A percentile compares a stretch with the other conserved stretches of the same genome.
Conservation (phyloP, 257 asterid genomes). For the Capsicum chinense region DNA sequence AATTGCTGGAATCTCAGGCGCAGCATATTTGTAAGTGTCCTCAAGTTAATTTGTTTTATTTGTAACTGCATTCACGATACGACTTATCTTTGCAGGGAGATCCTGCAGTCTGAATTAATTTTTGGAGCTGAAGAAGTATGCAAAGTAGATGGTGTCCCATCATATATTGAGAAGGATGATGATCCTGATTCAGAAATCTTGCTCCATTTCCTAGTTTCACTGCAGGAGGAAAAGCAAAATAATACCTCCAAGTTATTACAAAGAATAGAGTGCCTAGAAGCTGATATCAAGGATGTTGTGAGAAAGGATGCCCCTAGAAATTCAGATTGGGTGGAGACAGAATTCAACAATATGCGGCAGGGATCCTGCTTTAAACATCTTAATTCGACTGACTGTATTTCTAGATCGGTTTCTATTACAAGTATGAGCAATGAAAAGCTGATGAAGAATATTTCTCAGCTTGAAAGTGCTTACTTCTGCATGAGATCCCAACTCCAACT, state of each 20-base stretch:
- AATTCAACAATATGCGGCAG: background rate
- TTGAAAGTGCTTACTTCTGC: slow-evolving; percentile 57
- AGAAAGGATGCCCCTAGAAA: slow-evolving; percentile 28
- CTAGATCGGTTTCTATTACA: slow-evolving; percentile 25
- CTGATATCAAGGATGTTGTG: slow-evolving; percentile 48
- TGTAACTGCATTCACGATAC: background rate
- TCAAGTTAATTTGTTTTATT: background rate
- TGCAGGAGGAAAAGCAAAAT: slow-evolving; percentile 40
- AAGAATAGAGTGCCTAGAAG: slow-evolving; percentile 44
- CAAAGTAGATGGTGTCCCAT: slow-evolving; percentile 35
- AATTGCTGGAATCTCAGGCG: slow-evolving; percentile 23
- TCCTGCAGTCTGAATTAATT: slow-evolving; percentile 51
- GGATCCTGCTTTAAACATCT: slow-evolving; percentile 21
- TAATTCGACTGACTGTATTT: slow-evolving; percentile 1
- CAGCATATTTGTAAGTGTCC: background rate
- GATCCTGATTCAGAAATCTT: slow-evolving; percentile 49
- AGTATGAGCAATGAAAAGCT: slow-evolving; percentile 31
- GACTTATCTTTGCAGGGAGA: slow-evolving; percentile 43
- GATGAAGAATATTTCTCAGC: slow-evolving; percentile 41
- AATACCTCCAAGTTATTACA: slow-evolving; percentile 35
- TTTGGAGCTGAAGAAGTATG: slow-evolving; percentile 33
- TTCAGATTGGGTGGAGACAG: slow-evolving; percentile 29
- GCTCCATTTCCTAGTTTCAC: slow-evolving; percentile 48
- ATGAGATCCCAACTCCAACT: slow-evolving; percentile 44
- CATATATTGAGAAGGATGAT: slow-evolving; percentile 33